phyloP scores from a whole-genome alignment of 495 filamentous ascomycete species.

The Aspergillus haitiensis region DNA sequence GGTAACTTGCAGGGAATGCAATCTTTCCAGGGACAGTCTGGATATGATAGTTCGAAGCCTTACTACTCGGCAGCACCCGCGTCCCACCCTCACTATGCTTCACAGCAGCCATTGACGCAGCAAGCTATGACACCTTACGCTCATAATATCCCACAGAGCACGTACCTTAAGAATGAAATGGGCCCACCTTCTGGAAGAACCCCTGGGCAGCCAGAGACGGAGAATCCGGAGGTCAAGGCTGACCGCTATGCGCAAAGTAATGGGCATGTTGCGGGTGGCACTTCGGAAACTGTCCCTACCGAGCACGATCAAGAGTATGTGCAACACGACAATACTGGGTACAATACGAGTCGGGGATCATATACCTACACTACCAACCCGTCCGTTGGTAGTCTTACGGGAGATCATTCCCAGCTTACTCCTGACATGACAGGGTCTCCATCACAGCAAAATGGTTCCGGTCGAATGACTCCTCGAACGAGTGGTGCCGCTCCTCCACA shows the following conservation, averaged over 20 bases:
- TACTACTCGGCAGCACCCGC: conserved; percentile 77
- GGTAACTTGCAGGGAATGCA: conserved; percentile 74
- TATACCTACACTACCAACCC: conserved; percentile 73
- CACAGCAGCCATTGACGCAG: conserved; percentile 60
- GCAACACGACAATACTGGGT: conserved; percentile 62
- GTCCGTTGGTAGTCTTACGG: conserved; percentile 61
- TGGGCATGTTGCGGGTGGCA: conserved; percentile 53
- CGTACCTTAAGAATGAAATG: conserved; percentile 91
- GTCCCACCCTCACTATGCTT: conserved; percentile 68
- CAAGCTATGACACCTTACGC: conserved; percentile 72
- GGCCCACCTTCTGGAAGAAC: conserved; percentile 73
- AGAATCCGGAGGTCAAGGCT: conserved; percentile 68
- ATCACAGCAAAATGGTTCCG: conserved; percentile 79
- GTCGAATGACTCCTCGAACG: conserved; percentile 83
- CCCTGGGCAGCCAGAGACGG: conserved; percentile 54
- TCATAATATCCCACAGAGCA: conserved; percentile 51
- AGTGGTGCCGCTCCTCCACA: conserved; percentile 63
- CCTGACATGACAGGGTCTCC: conserved; percentile 86
- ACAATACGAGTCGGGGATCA: conserved; percentile 65
- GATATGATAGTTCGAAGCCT: conserved; percentile 74
- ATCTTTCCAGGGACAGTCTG: conserved; percentile 66
- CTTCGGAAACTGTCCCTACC: conserved; percentile 66
- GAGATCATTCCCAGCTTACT: conserved; percentile 78
- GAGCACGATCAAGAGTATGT: conserved; percentile 83
- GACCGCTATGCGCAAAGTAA: conserved; percentile 60